Base-by-base conservation (phyloP, 371 early-diverging fungal genomes). In the Mucor irregularis region DNA sequence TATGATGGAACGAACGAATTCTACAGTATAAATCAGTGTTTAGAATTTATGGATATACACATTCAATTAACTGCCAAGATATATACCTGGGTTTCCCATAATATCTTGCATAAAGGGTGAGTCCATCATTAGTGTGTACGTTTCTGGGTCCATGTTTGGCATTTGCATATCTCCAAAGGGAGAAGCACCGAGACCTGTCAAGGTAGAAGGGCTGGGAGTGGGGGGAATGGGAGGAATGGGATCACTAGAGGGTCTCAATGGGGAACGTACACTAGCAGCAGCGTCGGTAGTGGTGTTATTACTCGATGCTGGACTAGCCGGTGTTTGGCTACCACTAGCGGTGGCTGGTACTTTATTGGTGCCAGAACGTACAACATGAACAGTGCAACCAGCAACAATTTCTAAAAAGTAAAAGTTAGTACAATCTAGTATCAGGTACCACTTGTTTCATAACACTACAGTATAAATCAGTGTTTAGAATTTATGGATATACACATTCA, bases 1-100 rank as follows among this genome's bases (percentile, higher is more conserved):
- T 57, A 88, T 81, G 68, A 93, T 82, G 22, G 83, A 76, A 48
- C 86, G 84, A 40, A 89, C 81, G 30, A 93, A 69, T 35, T 89
- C 90, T 57, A 82, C 37, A 19, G 17, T n/a, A n/a, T n/a, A n/a
- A n/a, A n/a, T n/a, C n/a, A n/a, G n/a, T n/a, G n/a, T n/a, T n/a
- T n/a, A n/a, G n/a, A n/a, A n/a, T n/a, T n/a, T n/a, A n/a, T n/a
- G n/a, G n/a, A n/a, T n/a, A n/a, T n/a, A n/a, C n/a, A n/a, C n/a
- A n/a, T n/a, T n/a, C n/a, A n/a, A n/a, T n/a, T n/a, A n/a, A n/a
- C n/a, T n/a, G n/a, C n/a, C n/a, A 42, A 44, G 1, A 17, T 33
- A 45, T 10, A 43, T 31, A 73, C 79, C 79, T 59, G 79, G 57
- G 39, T 79, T 76, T 33, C 61, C 68, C 55, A 79, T 45, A 2